Base-by-base conservation (phyloP, 768 basidiomycete species). In the Tubosaeta brunneosetosa region DNA sequence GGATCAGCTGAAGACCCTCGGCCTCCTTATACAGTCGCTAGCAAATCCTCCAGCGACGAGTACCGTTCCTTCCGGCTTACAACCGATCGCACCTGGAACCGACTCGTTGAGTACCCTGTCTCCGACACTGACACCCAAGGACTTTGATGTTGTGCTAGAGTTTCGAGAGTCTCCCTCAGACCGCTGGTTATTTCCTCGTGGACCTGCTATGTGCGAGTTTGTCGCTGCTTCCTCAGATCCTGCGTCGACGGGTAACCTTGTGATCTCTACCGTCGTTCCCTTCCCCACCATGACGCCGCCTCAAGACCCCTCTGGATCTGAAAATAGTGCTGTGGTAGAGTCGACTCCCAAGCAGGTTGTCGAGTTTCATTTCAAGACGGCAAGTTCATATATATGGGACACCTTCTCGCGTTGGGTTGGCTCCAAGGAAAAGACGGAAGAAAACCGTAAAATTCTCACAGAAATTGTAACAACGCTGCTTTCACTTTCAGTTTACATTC, bases 111-210 rank as follows among this genome's bases (percentile, higher is more conserved):
- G 55, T 34, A 51, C 57, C 12, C 44, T 57, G 22, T 19, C 58
- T 50, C 38, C 61, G n/a, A 52, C 61, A 25, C 31, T 51, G 37
- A 26, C 62, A 27, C 63, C 78, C 32, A 83, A 78, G 61, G 78
- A 80, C n/a, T 87, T 83, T 60, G 88, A 91, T 62, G 63, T 91
- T 1, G 80, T 90, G 22, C 61, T 91, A 47, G 86, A 88, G 61
- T 90, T 88, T 57, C 70, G 75, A 46, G 88, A 90, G 60, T 69
- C 71, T 5, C 74, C 80, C 3, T 71, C 73, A 40, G 85, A 88
- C 44, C 78, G 83, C n/a, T 85, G 81, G 80, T 59, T 86, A 6
- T 73, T 91, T 49, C 87, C 88, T 47, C 79, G 85, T 31, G 81
- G 79, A 19, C 72, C 76, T 6, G 76, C 77, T 8, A 67, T 76